phyloP scores from a whole-genome alignment of 2,329 filamentous ascomycete genomes.

The Cordyceps cateniannulata region DNA sequence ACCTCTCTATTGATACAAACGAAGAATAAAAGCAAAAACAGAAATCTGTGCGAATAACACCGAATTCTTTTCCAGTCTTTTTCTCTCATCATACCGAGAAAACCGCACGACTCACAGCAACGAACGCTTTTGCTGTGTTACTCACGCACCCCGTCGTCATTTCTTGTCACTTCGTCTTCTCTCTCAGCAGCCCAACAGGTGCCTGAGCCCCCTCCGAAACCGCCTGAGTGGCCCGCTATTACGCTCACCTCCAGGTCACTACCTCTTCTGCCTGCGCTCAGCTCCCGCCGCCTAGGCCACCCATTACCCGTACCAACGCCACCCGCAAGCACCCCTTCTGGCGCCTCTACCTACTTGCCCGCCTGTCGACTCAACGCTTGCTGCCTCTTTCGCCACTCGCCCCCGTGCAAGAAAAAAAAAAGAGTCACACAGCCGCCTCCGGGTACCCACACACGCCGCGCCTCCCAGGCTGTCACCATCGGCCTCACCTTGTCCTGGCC shows the following conservation, averaged over 20 bases:
- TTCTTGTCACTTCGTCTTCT: not conserved
- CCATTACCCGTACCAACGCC: too few species aligned
- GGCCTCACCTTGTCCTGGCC: conserved; percentile 20
- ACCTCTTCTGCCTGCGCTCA: not conserved
- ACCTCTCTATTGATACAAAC: not conserved
- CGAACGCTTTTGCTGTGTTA: conserved; percentile 1
- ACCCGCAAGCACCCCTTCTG: not conserved
- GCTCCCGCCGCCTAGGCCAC: too few species aligned
- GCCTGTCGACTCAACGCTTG: not conserved
- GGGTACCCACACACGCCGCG: conserved; percentile 16
- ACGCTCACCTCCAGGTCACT: not conserved
- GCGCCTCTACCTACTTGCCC: not conserved
- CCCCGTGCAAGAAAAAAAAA: conserved; percentile 14
- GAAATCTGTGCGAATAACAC: not conserved
- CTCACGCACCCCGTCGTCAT: conserved; percentile 2
- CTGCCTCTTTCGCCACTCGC: conserved; percentile 30
- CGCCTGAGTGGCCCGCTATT: conserved; percentile 23
- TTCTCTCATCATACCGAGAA: not conserved
- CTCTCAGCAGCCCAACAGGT: conserved; percentile 1
- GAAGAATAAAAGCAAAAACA: not conserved
- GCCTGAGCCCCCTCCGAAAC: conserved; percentile 28
- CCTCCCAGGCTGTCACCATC: conserved; percentile 20
- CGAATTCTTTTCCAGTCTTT: not conserved
- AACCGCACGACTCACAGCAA: conserved; percentile 1
- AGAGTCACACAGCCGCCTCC: conserved; percentile 30